These are phyloP conservation scores for Raffaelea albimanens DNA, from an alignment of 2,329 filamentous ascomycete genomes.

Conservation along the genomic window DNA sequence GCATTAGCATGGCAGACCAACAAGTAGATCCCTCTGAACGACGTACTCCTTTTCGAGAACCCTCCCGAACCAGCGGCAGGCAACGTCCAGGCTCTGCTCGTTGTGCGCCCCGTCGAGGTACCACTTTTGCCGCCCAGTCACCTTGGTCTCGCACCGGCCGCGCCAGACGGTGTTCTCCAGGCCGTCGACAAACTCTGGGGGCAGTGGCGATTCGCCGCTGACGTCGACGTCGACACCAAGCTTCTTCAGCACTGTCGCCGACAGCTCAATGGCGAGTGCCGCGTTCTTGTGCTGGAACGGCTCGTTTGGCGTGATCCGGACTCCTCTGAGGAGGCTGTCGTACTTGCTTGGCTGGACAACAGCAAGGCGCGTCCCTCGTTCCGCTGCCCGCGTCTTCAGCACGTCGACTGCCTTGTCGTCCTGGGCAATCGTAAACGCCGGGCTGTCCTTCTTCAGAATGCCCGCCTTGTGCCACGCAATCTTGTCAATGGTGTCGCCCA, in stretches of 20 bases:
- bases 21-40: background rate
- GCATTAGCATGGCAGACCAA: conserved; percentile 6
- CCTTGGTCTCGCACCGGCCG: conserved; percentile 64
- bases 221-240: conserved; percentile 36
- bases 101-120: conserved; percentile 86
- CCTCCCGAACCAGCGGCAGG: conserved; percentile 66
- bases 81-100: conserved; percentile 67
- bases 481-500: conserved; percentile 54
- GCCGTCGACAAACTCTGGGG: conserved; percentile 51
- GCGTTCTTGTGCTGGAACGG: conserved; percentile 16
- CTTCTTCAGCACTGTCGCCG: conserved; percentile 31
- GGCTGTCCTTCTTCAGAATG: conserved; percentile 52
- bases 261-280: conserved; percentile 24
- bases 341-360: conserved; percentile 11
- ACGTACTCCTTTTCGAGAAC: conserved; percentile 12
- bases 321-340: conserved; percentile 5
- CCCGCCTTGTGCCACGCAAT: conserved; percentile 69
- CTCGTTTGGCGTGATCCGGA: conserved; percentile 11
- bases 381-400: conserved; percentile 40
- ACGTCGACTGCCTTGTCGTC: conserved; percentile 38
- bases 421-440: conserved; percentile 47
- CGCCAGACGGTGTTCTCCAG: conserved; percentile 59
- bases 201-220: conserved; percentile 22
- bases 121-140: conserved; percentile 52
- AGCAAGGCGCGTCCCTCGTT: conserved; percentile 27